Evolutionary conservation across 495 filamentous ascomycete species (phyloP), one percentile per base, ranked within the genome.

Genomic region (Talaromyces thailandensis): DNA sequence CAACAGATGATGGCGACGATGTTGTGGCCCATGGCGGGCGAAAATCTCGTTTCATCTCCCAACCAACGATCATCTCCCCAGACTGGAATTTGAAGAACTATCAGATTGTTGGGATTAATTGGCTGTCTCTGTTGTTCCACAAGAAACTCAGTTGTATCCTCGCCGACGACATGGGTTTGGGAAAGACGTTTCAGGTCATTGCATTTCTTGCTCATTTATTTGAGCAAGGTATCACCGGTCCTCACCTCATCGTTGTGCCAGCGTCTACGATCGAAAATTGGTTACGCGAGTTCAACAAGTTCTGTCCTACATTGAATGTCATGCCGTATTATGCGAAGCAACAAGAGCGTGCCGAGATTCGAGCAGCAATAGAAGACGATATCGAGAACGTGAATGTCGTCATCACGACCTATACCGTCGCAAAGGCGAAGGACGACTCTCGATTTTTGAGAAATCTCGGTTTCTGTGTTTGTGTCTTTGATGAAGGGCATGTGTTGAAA

Each of bases 101-200:
- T 66, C 94, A 98, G 70, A 71, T 98, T 48, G 91, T 96, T 26
- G 94, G 94, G 23, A 81, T 98, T 31, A 98, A 98, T 67, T 98
- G 95, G 95, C 77, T 98, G 55, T 81, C 83, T 52, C 73, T 97
- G 24, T 78, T 98, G 32, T 96, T 89, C 66, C 75, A 88, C 52
- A 86, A 90, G 45, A 79, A 86, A 24, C 76, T 93, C 61, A 91
- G 89, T 61, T 89, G 92, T 52, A 98, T 98, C 64, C 78, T 98
- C 16, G 95, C 94, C 0, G 94, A 98, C 70, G 94, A 98, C 65
- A 98, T 98, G 94, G 94, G 94, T 50, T 81, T 98, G 8, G 94
- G 94, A 11, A 98, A 98, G 78, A 98, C 94, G 0, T 96, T 92
- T 66, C 93, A 98, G 68, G 92, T 98, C 60, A 96, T 98, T 65